Conservation (phyloP, 1,284 basidiomycete species). For the Cutaneotrichosporon sp. region DNA sequence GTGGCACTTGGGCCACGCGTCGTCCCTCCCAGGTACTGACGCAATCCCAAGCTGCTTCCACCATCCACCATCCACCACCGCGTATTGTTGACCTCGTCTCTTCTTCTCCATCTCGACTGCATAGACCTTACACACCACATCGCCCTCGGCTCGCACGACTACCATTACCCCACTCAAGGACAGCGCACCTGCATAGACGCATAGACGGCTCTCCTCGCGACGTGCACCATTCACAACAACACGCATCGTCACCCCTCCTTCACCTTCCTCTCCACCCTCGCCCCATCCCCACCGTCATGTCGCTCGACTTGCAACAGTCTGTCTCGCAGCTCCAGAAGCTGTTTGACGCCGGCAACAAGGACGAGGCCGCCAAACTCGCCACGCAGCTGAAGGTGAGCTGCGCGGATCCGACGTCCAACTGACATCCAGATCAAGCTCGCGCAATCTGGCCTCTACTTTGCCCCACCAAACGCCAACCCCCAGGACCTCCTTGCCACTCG, state of each 20-base stretch:
- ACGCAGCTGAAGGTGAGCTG: constrained; percentile 47
- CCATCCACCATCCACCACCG: background rate
- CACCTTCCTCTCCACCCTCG: constrained; percentile 4
- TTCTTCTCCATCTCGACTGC: background rate
- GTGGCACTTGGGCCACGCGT: constrained; percentile 31
- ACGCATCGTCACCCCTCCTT: constrained; percentile 5
- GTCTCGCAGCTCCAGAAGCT: constrained; percentile 42
- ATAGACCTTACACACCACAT: background rate
- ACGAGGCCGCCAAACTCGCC: constrained; percentile 36
- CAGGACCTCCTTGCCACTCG: constrained; percentile 51
- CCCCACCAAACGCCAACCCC: constrained; percentile 43
- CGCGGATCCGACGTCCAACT: background rate
- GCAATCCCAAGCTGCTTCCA: background rate
- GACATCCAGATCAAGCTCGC: constrained; percentile 48
- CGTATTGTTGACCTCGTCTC: background rate
- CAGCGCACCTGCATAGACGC: background rate
- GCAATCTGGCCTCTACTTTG: constrained; percentile 52
- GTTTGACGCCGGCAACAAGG: constrained; percentile 38
- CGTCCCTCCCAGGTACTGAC: constrained; percentile 14
- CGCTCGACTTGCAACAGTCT: constrained; percentile 43
- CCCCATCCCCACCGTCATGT: constrained; percentile 35
- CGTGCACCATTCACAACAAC: background rate
- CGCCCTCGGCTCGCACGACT: background rate
- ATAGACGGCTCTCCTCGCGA: background rate
- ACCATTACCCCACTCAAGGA: background rate